Base-by-base conservation (phyloP, 140 eudicot genomes). In the Senecio squalidus region DNA sequence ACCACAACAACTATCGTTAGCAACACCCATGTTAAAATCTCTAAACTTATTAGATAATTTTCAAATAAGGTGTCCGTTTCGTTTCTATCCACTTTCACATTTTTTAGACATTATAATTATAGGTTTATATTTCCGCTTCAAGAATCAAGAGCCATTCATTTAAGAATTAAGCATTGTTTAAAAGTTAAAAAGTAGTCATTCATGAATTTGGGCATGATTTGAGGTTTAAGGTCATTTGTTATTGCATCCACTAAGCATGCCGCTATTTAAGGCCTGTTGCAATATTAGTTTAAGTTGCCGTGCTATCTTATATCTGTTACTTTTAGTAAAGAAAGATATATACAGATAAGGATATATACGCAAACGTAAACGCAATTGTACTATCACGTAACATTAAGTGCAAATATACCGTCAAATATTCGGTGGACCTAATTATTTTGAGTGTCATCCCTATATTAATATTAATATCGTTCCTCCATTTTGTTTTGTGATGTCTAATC, bases 181-280 rank as follows among this genome's bases (percentile, higher is more conserved):
- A 57, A 44, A 40, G 4, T 16, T 16, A 44, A 27, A 52, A 57
- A 23, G 11, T 43, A 44, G n/a, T n/a, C n/a, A n/a, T 5, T 36
- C 52, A 25, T 68, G 59, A 67, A 56, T 57, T 8, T 56, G 39
- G 48, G 21, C 73, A 27, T 45, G 55, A 22, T 45, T 67, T 10
- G 36, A 24, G 73, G 23, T 14, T 23, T 30, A 66, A n/a, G 1
- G 5, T 61, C 26, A 52, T 52, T 28, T 40, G n/a, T 48, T 10
- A 17, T 44, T 17, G 9, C 26, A 47, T 70, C 51, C 22, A 50
- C 18, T 71, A 44, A 31, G 10, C 9, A 61, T 25, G 28, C 55
- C 68, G 31, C 21, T 41, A 44, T 30, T 26, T 9, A 11, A 44
- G 53, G 52, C 30, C 56, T 41, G 14, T 27, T 45, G 21, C 20